A percentile compares a stretch with the other conserved stretches of the same genome.
phyloP scores from a whole-genome alignment of 257 asterid species.

The Craterostigma plantagineum region DNA sequence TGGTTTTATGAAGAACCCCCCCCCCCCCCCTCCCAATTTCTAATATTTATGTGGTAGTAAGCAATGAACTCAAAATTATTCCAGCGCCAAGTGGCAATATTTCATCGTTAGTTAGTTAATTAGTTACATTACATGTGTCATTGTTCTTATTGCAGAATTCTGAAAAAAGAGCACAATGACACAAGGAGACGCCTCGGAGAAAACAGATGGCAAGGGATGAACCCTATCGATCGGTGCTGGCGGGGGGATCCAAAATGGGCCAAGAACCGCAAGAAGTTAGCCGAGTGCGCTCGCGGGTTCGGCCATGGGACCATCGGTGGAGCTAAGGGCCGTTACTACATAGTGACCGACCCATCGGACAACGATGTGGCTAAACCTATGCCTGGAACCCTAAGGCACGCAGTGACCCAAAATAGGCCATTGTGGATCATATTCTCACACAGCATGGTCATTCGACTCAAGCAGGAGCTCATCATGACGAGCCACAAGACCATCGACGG shows the following conservation, averaged over 20 bases:
- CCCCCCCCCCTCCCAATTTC: no score
- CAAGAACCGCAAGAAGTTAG: slow-evolving; percentile 16
- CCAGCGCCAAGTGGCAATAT: no score
- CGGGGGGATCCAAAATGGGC: slow-evolving; percentile 36
- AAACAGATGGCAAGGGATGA: slow-evolving; percentile 28
- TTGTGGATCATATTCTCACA: slow-evolving; percentile 32
- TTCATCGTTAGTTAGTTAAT: no score
- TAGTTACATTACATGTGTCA: no score
- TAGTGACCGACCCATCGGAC: slow-evolving; percentile 37
- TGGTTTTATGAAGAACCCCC: no score
- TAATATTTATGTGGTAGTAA: no score
- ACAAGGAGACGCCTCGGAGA: slow-evolving; percentile 18
- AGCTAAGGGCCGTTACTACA: slow-evolving; percentile 27
- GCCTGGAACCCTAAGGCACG: slow-evolving; percentile 34
- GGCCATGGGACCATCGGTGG: slow-evolving; percentile 42
- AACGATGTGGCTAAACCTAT: slow-evolving; percentile 29
- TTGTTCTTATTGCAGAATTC: no score
- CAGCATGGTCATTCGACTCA: slow-evolving; percentile 27
- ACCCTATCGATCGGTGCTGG: slow-evolving; percentile 57
- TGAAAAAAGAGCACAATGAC: slow-evolving; percentile 3
- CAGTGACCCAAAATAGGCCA: slow-evolving; percentile 30
- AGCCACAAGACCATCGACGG: slow-evolving; percentile 54
- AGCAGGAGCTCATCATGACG: slow-evolving; percentile 35
- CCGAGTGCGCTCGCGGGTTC: slow-evolving; percentile 36
- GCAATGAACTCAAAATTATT: no score